Evolutionary conservation across 306 rosid species (phyloP).

Genomic region (Quillaja saponaria): DNA sequence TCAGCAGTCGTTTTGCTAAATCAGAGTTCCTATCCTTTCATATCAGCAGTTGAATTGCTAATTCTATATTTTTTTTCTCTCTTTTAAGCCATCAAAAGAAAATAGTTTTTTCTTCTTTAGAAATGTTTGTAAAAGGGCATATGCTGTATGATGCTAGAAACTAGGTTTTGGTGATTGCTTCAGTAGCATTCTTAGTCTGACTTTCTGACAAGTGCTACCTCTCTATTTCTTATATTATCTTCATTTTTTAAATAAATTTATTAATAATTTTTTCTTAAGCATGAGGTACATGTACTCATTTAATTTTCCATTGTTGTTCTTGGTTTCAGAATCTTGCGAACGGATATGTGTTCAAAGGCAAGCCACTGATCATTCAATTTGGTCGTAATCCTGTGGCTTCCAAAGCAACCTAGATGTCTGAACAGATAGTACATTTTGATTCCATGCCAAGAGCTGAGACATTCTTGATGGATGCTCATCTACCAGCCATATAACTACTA

Average conservation of each 20-base stretch:
- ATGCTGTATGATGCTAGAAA: not conserved
- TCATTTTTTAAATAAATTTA: not conserved
- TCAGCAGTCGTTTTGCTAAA: too few relatives aligned
- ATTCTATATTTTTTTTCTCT: too few relatives aligned
- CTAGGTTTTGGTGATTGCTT: constrained; percentile 13
- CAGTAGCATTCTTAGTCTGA: constrained; percentile 16
- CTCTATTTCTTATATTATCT: too few relatives aligned
- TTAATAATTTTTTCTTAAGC: constrained; percentile 5
- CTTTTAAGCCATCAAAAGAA: too few relatives aligned
- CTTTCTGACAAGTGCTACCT: too few relatives aligned
- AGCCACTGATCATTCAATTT: constrained; percentile 92
- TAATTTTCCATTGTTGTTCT: constrained; percentile 18
- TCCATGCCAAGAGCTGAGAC: too few relatives aligned
- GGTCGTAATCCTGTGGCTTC: constrained; percentile 74
- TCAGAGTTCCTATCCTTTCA: too few relatives aligned
- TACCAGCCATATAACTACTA: too few relatives aligned
- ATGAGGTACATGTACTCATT: constrained; percentile 8
- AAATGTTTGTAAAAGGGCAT: not conserved
- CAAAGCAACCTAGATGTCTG: constrained; percentile 56
- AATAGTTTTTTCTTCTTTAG: constrained; percentile 1
- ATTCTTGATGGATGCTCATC: too few relatives aligned
- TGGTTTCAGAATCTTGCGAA: constrained; percentile 73
- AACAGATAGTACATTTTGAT: too few relatives aligned
- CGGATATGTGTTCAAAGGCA: constrained; percentile 81
- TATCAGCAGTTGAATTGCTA: too few relatives aligned